Evolutionary conservation across 495 filamentous ascomycete species (phyloP).

Genomic region (Aspergillus nanangensis): DNA sequence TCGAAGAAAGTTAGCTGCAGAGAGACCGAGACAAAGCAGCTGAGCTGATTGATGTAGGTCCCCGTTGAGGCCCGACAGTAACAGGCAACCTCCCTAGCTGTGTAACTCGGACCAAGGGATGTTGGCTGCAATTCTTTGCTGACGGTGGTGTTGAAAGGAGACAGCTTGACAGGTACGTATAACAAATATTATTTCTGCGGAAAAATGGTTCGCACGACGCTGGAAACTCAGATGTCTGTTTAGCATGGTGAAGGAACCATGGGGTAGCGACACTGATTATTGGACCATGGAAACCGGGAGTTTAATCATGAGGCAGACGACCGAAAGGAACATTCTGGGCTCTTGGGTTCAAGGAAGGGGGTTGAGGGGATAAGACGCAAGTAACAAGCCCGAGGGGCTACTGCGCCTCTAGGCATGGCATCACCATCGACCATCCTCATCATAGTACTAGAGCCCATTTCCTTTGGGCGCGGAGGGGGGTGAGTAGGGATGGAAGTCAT

Average conservation of each 20-base stretch:
- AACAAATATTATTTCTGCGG: conserved; percentile 6
- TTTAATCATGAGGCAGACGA: conserved; percentile 3
- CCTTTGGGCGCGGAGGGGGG: too few relatives aligned
- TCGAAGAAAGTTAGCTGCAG: background rate
- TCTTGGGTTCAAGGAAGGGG: too few relatives aligned
- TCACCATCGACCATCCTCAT: too few relatives aligned
- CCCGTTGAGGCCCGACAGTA: background rate
- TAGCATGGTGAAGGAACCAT: conserved; percentile 3
- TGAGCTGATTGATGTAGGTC: background rate
- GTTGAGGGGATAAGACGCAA: too few relatives aligned
- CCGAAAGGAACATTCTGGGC: conserved; percentile 12
- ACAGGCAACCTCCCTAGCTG: background rate
- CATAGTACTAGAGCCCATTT: too few relatives aligned
- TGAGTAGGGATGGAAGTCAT: too few relatives aligned
- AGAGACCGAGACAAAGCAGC: background rate
- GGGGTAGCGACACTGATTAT: conserved; percentile 8
- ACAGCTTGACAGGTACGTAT: conserved; percentile 1
- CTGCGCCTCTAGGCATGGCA: too few relatives aligned
- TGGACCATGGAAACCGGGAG: conserved; percentile 7
- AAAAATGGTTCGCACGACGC: conserved; percentile 4
- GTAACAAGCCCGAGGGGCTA: too few relatives aligned
- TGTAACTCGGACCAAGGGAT: conserved; percentile 5
- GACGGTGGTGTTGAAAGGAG: too few relatives aligned
- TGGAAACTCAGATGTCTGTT: conserved; percentile 13
- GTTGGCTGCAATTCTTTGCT: background rate